Conservation (phyloP, 1,284 basidiomycete species). For the Fomitiporia mediterranea region DNA sequence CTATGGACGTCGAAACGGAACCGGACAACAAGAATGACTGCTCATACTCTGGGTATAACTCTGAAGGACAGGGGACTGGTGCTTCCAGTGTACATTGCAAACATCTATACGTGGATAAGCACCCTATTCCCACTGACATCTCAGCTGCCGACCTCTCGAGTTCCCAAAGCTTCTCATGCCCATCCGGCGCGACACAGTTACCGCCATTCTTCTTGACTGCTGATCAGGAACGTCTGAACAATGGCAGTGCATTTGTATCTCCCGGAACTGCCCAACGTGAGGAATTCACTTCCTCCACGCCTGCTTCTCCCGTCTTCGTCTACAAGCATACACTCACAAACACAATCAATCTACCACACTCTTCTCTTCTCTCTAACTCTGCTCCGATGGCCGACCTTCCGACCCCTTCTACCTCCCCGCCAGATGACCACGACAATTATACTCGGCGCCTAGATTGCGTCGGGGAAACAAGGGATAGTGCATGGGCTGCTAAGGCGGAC, state of each 20-base stretch:
- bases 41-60: neutral
- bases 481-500: neutral
- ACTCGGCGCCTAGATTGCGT: neutral
- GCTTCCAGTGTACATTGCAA: neutral
- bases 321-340: neutral
- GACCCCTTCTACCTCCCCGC: neutral
- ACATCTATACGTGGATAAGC: neutral
- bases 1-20: neutral
- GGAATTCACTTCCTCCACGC: neutral
- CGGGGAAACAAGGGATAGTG: neutral
- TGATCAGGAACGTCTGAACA: slow-evolving; percentile 8
- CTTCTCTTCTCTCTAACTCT: neutral
- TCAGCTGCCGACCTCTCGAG: neutral
- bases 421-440: neutral
- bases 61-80: neutral
- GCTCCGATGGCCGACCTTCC: neutral
- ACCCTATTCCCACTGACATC: neutral
- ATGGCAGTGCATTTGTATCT: too few species aligned
- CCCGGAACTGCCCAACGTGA: too few species aligned
- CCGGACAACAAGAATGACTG: neutral
- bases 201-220: neutral
- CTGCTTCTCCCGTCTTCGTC: neutral
- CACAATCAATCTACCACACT: neutral
- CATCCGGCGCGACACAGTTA: neutral
- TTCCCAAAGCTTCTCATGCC: neutral